A percentile compares a stretch with the other conserved stretches of the same genome.
Conservation (phyloP, 257 asterid genomes). For the Fraxinus cuspidata region DNA sequence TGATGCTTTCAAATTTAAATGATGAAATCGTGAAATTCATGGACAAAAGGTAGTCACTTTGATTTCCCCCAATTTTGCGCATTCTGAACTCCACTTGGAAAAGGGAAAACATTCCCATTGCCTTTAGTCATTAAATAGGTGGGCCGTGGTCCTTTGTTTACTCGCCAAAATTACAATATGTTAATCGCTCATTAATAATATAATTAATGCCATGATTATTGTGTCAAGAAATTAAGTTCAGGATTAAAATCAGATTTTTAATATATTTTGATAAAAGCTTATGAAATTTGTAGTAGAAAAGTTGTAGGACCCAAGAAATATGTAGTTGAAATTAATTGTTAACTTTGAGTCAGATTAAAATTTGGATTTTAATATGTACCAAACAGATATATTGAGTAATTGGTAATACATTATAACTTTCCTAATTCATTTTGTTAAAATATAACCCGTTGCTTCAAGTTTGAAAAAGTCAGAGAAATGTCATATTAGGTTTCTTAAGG, state of each 20-base stretch:
- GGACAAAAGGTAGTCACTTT: neutral
- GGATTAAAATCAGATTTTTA: too few relatives aligned
- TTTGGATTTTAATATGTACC: too few relatives aligned
- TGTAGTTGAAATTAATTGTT: too few relatives aligned
- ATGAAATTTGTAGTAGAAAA: too few relatives aligned
- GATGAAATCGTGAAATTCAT: too few relatives aligned
- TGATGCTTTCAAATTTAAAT: too few relatives aligned
- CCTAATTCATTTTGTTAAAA: neutral
- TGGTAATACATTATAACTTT: neutral
- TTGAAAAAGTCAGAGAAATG: neutral
- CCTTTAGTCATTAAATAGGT: neutral
- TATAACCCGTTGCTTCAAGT: conserved; percentile 13
- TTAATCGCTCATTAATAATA: too few relatives aligned
- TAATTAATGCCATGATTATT: too few relatives aligned
- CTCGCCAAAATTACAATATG: neutral
- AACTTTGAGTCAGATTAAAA: too few relatives aligned
- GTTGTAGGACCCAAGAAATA: too few relatives aligned
- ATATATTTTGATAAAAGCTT: too few relatives aligned
- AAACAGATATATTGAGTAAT: neutral
- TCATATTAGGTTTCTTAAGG: conserved; percentile 20
- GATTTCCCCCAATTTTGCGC: neutral
- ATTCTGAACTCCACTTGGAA: neutral
- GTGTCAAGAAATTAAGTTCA: neutral
- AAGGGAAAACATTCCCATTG: neutral
- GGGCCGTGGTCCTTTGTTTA: neutral